phyloP scores from a whole-genome alignment of 768 basidiomycete genomes.

The Suillus cothurnatus region DNA sequence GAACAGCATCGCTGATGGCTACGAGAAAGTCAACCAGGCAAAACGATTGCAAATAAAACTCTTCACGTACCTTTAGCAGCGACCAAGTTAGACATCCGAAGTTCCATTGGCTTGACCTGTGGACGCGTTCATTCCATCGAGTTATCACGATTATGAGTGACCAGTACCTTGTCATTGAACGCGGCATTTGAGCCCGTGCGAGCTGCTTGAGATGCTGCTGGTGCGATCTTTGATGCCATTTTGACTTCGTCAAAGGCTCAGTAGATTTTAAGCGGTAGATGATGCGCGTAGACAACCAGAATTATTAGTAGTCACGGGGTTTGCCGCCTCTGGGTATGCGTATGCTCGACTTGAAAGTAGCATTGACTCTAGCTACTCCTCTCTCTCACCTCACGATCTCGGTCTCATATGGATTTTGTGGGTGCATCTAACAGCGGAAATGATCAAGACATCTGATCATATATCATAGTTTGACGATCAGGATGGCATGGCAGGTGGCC shows the following conservation, averaged over 20 bases:
- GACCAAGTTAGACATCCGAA: constrained; percentile 95
- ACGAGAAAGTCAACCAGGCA: constrained; percentile 14
- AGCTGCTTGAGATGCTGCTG: constrained; percentile 26
- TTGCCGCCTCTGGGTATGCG: constrained; percentile 33
- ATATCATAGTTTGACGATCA: constrained; percentile 37
- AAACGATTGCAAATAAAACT: background rate
- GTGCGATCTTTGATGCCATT: constrained; percentile 35
- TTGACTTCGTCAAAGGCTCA: constrained; percentile 10
- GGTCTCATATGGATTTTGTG: constrained; percentile 41
- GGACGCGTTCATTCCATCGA: constrained; percentile 30
- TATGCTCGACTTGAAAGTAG: constrained; percentile 17
- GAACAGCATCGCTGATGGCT: constrained; percentile 98
- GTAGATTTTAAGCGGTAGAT: constrained; percentile 17
- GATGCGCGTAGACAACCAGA: background rate
- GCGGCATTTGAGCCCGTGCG: constrained; percentile 66
- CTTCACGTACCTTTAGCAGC: constrained; percentile 84
- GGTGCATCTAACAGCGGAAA: constrained; percentile 12
- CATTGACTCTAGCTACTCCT: constrained; percentile 6
- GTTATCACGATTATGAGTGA: background rate
- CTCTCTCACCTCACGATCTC: constrained; percentile 23
- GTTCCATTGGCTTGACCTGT: constrained; percentile 97
- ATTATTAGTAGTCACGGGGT: constrained; percentile 26
- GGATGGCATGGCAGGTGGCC: constrained; percentile 45
- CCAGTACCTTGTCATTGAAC: constrained; percentile 82
- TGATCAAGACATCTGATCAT: constrained; percentile 8